Evolutionary conservation across 345 rosid species (phyloP), one percentile per base, ranked within the genome.

Genomic region (Barbarea vulgaris): DNA sequence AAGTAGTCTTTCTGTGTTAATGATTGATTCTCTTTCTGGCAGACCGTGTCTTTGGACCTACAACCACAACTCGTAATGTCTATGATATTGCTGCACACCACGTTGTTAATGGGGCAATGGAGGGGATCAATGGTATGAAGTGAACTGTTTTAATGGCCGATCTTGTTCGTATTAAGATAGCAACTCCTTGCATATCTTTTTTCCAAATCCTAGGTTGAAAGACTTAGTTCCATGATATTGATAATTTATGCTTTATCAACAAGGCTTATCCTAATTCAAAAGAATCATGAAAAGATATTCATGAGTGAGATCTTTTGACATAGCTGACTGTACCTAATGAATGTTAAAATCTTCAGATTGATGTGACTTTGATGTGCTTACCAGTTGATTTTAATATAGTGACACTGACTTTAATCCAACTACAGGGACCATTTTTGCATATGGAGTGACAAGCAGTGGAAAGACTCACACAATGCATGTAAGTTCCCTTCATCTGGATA

Each of bases 381-480:
- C 25, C 25, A 54, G 27, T 55, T 64, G 53, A 46, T 70, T 65
- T 59, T 47, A 25, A 6, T 21, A 44, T 60, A 41, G 48, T 76
- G 46, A 75, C 63, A 62, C 71, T 63, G 37, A 69, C 34, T 80
- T 75, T 59, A 74, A 62, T 76, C 70, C 64, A 52, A 31, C 72
- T 69, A 42, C 83, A 95, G 99, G 99, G 70, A 95, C 99, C 48
- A 89, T 95, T 77, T 95, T 92, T 82, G 99, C 99, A 54, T 95
- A 95, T 79, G 99, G 99, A 51, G 98, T 95, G 80, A 95, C 99
- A 65, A 95, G 99, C 88, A 95, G 99, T 73, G 99, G 99, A 82
- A 95, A 95, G 84, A 95, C 99, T 73, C 99, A 95, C 76, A 95
- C 99, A 12, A 95, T 95, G 99, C 97, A 92, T 86, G 99, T 95